phyloP scores from a whole-genome alignment of 2,329 filamentous ascomycete genomes.

The Alternaria arborescens region DNA sequence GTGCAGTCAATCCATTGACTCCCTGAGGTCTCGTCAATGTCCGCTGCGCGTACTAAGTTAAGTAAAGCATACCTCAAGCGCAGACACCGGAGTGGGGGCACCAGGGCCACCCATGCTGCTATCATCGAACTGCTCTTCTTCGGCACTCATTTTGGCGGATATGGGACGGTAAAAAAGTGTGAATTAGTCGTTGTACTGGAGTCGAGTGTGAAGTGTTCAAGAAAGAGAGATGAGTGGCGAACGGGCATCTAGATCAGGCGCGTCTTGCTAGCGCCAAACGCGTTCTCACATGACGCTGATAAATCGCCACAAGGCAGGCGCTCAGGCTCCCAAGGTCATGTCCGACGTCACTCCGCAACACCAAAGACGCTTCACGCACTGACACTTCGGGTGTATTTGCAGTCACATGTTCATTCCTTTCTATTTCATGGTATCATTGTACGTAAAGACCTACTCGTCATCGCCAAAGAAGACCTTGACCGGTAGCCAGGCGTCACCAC shows the following conservation, averaged over 20 bases:
- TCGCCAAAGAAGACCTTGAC: constrained; percentile 84
- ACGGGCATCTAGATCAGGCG: constrained; percentile 11
- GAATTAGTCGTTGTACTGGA: background rate
- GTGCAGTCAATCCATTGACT: constrained; percentile 85
- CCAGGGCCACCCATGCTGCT: constrained; percentile 80
- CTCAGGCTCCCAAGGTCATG: background rate
- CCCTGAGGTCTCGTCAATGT: constrained; percentile 66
- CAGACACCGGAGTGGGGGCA: constrained; percentile 87
- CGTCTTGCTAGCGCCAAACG: constrained; percentile 32
- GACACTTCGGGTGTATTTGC: no score
- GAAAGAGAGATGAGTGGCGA: constrained; percentile 23
- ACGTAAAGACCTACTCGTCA: constrained; percentile 66
- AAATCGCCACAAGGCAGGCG: constrained; percentile 8
- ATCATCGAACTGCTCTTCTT: constrained; percentile 71
- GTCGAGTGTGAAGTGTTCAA: constrained; percentile 9
- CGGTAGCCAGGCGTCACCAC: constrained; percentile 76
- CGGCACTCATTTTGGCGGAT: constrained; percentile 55
- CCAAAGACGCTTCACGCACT: background rate
- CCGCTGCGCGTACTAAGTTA: no score
- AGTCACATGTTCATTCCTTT: constrained; percentile 3
- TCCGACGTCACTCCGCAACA: background rate
- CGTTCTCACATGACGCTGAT: constrained; percentile 33
- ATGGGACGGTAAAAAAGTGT: background rate
- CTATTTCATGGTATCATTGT: constrained; percentile 24
- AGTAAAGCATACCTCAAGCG: constrained; percentile 76